Percentiles rank a stretch among this genome's conserved stretches.
phyloP scores from a whole-genome alignment of 1,284 basidiomycete species.

The Microbotryum silenes-acaulis region DNA sequence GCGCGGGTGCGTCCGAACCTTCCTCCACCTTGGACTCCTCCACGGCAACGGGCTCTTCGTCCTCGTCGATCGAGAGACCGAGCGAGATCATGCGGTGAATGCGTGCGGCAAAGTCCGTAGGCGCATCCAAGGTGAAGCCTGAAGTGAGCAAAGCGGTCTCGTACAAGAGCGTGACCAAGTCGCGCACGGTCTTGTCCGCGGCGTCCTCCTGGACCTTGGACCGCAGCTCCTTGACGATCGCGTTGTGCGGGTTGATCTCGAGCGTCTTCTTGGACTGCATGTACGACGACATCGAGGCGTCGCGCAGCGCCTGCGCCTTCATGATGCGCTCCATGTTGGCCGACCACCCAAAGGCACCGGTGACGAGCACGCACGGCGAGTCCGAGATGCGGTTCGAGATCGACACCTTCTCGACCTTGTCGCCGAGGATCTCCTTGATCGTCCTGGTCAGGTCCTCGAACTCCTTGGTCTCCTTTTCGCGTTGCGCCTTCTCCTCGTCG shows the following conservation, averaged over 20 bases:
- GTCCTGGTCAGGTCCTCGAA: constrained; percentile 85
- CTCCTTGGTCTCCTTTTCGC: constrained; percentile 78
- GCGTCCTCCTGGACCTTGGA: constrained; percentile 93
- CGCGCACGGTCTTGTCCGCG: constrained; percentile 96
- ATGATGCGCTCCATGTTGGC: constrained; percentile 98
- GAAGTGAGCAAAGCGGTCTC: constrained; percentile 78
- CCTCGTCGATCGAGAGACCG: constrained; percentile 48
- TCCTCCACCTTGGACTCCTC: constrained; percentile 39
- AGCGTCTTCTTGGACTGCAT: constrained; percentile 97
- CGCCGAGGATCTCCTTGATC: constrained; percentile 97
- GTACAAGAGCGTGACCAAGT: constrained; percentile 90
- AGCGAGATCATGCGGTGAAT: constrained; percentile 94
- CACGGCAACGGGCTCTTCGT: constrained; percentile 34
- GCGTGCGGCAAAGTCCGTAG: constrained; percentile 87
- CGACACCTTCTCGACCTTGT: constrained; percentile 99
- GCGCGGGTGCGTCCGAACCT: constrained; percentile 22
- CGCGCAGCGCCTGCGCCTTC: constrained; percentile 98
- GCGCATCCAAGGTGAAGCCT: constrained; percentile 85
- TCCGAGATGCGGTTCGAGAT: constrained; percentile 96
- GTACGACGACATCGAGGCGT: constrained; percentile 98
- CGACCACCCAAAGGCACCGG: constrained; percentile 98
- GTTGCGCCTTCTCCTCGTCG: constrained; percentile 88
- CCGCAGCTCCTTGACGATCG: constrained; percentile 94
- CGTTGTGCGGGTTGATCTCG: constrained; percentile 89
- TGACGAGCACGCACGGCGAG: constrained; percentile 93